Percentiles rank a stretch among this genome's conserved stretches.
These are phyloP conservation scores for Rubus parviflorus DNA, from an alignment of 306 rosid species.

Conservation along the genomic window DNA sequence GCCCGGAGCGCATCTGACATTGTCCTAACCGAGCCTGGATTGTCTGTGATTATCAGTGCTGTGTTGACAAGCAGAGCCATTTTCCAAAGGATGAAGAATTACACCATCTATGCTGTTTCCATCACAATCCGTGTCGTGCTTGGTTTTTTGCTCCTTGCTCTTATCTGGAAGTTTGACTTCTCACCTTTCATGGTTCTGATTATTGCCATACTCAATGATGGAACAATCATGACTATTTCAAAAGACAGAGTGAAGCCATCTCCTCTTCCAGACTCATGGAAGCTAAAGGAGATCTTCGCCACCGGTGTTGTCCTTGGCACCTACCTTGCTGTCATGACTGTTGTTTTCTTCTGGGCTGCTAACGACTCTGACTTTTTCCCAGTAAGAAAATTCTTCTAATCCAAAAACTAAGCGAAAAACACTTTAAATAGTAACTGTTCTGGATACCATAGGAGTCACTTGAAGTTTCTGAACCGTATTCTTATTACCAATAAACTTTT, in stretches of 20 bases:
- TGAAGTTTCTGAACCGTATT: not conserved
- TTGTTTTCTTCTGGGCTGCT: constrained; percentile 80
- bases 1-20: constrained; percentile 90
- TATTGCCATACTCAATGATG: constrained; percentile 89
- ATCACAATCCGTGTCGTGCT: constrained; percentile 80
- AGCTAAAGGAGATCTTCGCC: constrained; percentile 78
- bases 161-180: constrained; percentile 88
- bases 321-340: constrained; percentile 83
- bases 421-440: not conserved
- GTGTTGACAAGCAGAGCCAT: constrained; percentile 90
- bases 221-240: constrained; percentile 94
- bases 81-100: constrained; percentile 94
- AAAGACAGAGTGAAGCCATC: constrained; percentile 93
- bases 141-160: constrained; percentile 80
- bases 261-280: constrained; percentile 95
- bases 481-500: not conserved
- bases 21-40: constrained; percentile 86
- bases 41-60: constrained; percentile 85
- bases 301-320: constrained; percentile 78
- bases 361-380: constrained; percentile 62
- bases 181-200: constrained; percentile 93
- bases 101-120: constrained; percentile 89
- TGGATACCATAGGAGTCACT: not conserved
- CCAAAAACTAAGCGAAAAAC: not conserved
- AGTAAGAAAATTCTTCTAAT: constrained; percentile 34